These are phyloP conservation scores for Aaosphaeria pasadenensis DNA, from an alignment of 2,329 filamentous ascomycete genomes.

Conservation along the genomic window DNA sequence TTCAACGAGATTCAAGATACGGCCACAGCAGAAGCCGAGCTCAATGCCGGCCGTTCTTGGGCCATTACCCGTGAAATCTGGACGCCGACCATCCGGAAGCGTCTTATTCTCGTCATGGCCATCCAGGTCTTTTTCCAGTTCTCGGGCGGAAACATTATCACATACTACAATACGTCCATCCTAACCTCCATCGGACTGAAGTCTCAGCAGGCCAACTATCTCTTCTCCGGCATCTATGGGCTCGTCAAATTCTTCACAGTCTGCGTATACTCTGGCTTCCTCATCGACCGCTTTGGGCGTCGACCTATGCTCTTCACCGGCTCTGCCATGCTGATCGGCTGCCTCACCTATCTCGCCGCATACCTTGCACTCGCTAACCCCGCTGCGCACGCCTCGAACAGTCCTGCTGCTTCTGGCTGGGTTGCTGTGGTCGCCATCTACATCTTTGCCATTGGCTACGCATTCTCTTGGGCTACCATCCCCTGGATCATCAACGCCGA, in stretches of 20 bases:
- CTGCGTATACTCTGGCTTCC: not conserved
- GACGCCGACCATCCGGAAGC: not conserved
- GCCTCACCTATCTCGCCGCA: not conserved
- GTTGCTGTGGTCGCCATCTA: not conserved
- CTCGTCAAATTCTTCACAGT: not conserved
- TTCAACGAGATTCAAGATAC: not conserved
- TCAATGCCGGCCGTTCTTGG: not conserved
- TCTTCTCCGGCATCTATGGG: not conserved
- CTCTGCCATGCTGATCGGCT: not conserved
- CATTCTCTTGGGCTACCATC: not conserved
- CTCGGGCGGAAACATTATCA: not conserved
- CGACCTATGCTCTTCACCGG: not conserved
- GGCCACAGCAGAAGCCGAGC: not conserved
- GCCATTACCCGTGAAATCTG: not conserved
- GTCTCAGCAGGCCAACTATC: not conserved
- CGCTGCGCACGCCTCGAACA: not conserved
- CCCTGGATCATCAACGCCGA: not conserved
- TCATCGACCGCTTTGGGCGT: conserved; percentile 1
- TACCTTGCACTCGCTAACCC: not conserved
- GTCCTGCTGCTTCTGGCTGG: not conserved
- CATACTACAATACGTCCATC: not conserved
- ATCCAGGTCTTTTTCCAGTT: not conserved
- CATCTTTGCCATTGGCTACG: not conserved
- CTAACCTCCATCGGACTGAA: not conserved
- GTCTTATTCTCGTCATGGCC: not conserved